Conservation (phyloP, 2,329 filamentous ascomycete species). For the Alternaria rosae region DNA sequence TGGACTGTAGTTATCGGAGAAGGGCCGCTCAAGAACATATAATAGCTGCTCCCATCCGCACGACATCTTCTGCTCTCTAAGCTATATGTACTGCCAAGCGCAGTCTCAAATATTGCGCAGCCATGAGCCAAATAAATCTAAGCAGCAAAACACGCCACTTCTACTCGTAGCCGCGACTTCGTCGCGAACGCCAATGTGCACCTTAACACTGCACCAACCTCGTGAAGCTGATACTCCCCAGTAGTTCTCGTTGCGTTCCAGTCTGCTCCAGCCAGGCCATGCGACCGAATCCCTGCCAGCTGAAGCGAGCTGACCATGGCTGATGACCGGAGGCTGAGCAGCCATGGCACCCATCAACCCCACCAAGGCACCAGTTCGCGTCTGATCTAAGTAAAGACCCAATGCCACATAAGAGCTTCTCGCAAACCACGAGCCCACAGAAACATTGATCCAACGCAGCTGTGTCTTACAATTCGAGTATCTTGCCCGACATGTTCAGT, state of each 20-base stretch:
- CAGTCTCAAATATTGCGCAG: neutral
- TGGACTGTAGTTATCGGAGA: rapidly evolving
- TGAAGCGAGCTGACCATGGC: neutral
- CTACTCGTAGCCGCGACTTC: neutral
- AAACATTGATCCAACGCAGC: too few species aligned
- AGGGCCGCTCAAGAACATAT: neutral
- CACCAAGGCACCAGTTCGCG: neutral
- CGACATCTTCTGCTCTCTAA: neutral
- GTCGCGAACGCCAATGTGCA: neutral
- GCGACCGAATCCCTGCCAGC: neutral
- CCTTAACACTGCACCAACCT: neutral
- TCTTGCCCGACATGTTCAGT: neutral
- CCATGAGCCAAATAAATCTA: neutral
- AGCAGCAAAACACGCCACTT: neutral
- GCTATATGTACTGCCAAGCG: neutral
- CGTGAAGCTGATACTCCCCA: neutral
- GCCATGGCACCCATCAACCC: neutral
- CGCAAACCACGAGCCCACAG: too few species aligned
- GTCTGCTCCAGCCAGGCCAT: neutral
- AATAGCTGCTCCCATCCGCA: neutral
- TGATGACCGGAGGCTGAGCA: neutral
- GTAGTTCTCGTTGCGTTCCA: neutral
- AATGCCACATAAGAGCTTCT: too few species aligned
- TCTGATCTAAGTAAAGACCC: too few species aligned
- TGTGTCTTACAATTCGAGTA: too few species aligned